Percentiles rank a stretch among this genome's conserved stretches.
Conservation (phyloP, 1,284 basidiomycete species). For the Takashimella tepidaria region DNA sequence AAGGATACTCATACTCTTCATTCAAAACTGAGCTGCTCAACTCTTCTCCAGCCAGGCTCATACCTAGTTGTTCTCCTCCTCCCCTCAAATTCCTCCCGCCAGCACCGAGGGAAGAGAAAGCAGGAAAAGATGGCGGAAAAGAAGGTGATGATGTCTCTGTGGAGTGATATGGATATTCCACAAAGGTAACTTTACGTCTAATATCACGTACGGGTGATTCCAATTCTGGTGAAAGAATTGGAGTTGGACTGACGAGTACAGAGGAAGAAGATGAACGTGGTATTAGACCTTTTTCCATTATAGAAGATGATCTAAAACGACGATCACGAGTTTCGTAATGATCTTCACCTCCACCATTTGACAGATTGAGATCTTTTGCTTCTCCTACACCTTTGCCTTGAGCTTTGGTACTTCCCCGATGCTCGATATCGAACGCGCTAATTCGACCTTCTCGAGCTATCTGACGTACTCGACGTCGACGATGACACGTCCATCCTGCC, state of each 20-base stretch:
- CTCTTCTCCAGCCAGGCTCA: too few relatives aligned
- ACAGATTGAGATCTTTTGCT: too few relatives aligned
- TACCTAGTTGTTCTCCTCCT: too few relatives aligned
- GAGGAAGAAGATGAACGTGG: not conserved
- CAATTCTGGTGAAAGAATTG: not conserved
- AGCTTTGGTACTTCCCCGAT: not conserved
- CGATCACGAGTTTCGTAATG: not conserved
- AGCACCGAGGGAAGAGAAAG: too few relatives aligned
- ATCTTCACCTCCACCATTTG: not conserved
- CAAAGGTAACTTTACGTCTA: not conserved
- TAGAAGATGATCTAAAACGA: not conserved
- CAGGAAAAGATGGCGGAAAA: too few relatives aligned
- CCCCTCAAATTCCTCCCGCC: too few relatives aligned
- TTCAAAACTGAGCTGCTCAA: too few relatives aligned
- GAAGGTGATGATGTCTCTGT: too few relatives aligned
- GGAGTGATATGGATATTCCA: not conserved
- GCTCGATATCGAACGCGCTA: not conserved
- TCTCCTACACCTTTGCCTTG: not conserved
- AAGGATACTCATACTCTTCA: too few relatives aligned
- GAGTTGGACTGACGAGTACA: not conserved
- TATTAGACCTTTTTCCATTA: not conserved
- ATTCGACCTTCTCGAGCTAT: too few relatives aligned
- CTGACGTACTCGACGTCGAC: not conserved
- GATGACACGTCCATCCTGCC: not conserved
- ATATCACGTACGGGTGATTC: not conserved